Conservation (phyloP, 345 rosid genomes). For the Corymbia maculata region DNA sequence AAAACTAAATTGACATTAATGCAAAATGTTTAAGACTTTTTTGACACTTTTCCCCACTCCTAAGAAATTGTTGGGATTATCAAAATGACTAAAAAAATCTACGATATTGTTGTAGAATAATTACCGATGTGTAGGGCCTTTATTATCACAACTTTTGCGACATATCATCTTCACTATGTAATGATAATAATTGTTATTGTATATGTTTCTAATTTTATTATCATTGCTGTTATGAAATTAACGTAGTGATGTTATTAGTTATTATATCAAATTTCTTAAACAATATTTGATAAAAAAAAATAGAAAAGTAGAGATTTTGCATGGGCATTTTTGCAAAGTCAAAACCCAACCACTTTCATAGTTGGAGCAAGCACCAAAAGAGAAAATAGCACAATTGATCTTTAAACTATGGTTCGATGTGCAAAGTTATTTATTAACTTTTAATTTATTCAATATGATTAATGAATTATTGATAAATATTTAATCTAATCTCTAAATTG, state of each 20-base stretch:
- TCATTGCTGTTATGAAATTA: not conserved
- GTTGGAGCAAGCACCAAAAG: not conserved
- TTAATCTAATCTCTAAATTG: too few species aligned
- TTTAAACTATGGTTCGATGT: not conserved
- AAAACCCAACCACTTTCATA: not conserved
- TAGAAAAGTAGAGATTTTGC: not conserved
- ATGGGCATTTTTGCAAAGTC: not conserved
- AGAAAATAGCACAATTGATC: too few species aligned
- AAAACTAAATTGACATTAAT: too few species aligned
- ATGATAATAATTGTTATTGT: not conserved
- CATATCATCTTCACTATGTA: not conserved
- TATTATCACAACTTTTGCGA: not conserved
- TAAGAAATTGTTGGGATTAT: not conserved
- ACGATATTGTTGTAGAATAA: not conserved
- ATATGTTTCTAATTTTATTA: not conserved
- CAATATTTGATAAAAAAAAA: not conserved
- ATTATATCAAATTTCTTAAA: not conserved
- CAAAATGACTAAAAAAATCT: not conserved
- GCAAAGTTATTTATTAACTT: accelerated
- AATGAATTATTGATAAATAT: too few species aligned
- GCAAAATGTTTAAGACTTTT: too few species aligned
- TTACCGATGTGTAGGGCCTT: not conserved
- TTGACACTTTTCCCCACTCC: too few species aligned
- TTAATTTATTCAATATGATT: not conserved
- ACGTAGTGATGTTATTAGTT: not conserved